Conservation (phyloP, 805 yeast species). For the Kuraishia cidri region DNA sequence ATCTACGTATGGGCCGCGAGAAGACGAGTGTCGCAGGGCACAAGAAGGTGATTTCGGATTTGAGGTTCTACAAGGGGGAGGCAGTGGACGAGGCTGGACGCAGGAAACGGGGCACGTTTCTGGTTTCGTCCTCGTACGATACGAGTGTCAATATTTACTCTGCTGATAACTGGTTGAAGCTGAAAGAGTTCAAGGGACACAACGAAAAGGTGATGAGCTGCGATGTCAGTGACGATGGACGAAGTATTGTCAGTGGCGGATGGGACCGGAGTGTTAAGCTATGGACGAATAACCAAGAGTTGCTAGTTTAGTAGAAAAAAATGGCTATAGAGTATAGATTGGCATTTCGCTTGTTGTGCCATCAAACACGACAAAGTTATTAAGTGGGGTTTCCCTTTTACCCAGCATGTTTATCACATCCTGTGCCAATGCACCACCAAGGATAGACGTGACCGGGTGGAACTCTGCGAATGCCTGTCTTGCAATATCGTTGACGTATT, state of each 20-base stretch:
- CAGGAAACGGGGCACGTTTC: conserved; percentile 30
- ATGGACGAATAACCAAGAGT: conserved; percentile 5
- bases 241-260: conserved; percentile 51
- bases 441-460: conserved; percentile 75
- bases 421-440: conserved; percentile 89
- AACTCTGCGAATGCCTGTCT: conserved; percentile 55
- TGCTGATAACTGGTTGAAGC: conserved; percentile 59
- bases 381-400: conserved; percentile 69
- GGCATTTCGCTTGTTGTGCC: conserved; percentile 70
- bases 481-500: conserved; percentile 27
- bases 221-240: conserved; percentile 38
- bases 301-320: background rate
- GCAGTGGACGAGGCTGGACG: conserved; percentile 11
- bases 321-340: conserved; percentile 41
- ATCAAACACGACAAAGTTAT: conserved; percentile 73
- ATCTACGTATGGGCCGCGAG: conserved; percentile 43
- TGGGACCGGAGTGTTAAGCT: conserved; percentile 79
- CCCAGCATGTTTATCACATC: conserved; percentile 81
- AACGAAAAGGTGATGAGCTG: conserved; percentile 67
- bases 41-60: conserved; percentile 57
- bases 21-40: conserved; percentile 59
- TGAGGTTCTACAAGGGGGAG: conserved; percentile 36
- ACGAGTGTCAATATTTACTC: conserved; percentile 54
- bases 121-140: conserved; percentile 68
- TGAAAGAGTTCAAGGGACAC: conserved; percentile 44